Evolutionary conservation across 805 yeast species (phyloP).

Genomic region (Sungouiozyma intestinalis): DNA sequence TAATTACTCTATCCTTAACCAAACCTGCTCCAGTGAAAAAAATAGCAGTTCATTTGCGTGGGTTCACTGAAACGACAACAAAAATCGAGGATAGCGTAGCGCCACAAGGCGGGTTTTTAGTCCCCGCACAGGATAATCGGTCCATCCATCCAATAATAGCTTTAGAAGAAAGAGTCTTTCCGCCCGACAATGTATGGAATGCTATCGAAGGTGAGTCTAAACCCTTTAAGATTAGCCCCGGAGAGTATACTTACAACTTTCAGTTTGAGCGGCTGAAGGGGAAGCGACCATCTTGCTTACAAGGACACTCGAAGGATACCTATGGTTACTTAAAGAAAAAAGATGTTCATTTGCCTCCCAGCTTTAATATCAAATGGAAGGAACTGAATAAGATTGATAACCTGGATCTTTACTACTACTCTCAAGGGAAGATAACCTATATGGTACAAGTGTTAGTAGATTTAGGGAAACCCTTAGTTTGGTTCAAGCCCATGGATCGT

Average conservation of each 20-base stretch:
- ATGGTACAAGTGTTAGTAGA: conserved; percentile 20
- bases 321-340: conserved; percentile 14
- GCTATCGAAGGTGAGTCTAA: conserved; percentile 22
- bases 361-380: conserved; percentile 21
- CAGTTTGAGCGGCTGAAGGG: conserved; percentile 18
- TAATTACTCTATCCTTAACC: conserved; percentile 14
- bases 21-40: conserved; percentile 21
- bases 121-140: conserved; percentile 21
- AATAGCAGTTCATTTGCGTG: conserved; percentile 46
- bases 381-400: conserved; percentile 18
- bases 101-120: conserved; percentile 17
- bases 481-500: conserved; percentile 23
- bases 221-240: conserved; percentile 24
- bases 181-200: conserved; percentile 26
- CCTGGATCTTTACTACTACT: conserved; percentile 18
- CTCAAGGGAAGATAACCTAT: conserved; percentile 23
- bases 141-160: conserved; percentile 19
- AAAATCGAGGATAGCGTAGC: conserved; percentile 15
- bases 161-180: conserved; percentile 19
- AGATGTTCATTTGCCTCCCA: conserved; percentile 21
- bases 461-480: conserved; percentile 20
- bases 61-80: conserved; percentile 21
- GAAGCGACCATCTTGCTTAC: conserved; percentile 18
- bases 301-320: conserved; percentile 15
- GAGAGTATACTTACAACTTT: conserved; percentile 19